Conservation (phyloP, 108 stramenopile species). For the Schizochytrium sp. region DNA sequence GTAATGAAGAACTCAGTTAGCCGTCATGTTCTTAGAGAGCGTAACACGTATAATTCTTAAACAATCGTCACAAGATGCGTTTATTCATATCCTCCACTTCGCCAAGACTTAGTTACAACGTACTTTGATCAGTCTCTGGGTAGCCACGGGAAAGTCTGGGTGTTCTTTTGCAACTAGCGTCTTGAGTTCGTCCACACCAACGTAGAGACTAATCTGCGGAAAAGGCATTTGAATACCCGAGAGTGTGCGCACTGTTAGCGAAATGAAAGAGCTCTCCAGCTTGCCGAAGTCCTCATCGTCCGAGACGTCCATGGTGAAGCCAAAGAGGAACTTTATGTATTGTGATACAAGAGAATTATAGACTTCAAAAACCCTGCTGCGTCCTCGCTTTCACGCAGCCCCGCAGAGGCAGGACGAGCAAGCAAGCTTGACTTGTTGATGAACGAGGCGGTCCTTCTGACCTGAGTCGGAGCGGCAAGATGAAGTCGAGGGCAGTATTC, state of each 20-base stretch:
- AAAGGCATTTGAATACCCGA: constrained; percentile 30
- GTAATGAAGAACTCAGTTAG: not conserved
- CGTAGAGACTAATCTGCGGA: constrained; percentile 25
- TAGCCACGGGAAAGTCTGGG: not conserved
- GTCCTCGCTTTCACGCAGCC: too few species aligned
- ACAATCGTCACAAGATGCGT: too few species aligned
- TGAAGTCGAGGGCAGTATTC: too few species aligned
- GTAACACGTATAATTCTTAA: too few species aligned
- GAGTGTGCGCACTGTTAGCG: constrained; percentile 26
- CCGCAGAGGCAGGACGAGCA: too few species aligned
- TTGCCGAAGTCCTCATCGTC: not conserved
- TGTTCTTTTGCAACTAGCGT: not conserved
- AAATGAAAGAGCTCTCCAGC: not conserved
- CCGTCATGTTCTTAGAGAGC: not conserved
- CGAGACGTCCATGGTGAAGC: not conserved
- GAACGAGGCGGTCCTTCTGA: too few species aligned
- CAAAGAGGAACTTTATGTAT: too few species aligned
- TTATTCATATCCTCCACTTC: too few species aligned
- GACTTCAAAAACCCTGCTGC: too few species aligned
- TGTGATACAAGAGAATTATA: too few species aligned
- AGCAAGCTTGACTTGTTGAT: too few species aligned
- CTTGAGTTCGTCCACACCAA: constrained; percentile 41
- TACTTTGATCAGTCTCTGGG: constrained; percentile 22
- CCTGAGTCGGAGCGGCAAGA: too few species aligned
- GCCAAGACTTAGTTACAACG: not conserved